A percentile compares a stretch with the other conserved stretches of the same genome.
phyloP scores from a whole-genome alignment of 176 grass and related monocot genomes.

The Oryza meridionalis region DNA sequence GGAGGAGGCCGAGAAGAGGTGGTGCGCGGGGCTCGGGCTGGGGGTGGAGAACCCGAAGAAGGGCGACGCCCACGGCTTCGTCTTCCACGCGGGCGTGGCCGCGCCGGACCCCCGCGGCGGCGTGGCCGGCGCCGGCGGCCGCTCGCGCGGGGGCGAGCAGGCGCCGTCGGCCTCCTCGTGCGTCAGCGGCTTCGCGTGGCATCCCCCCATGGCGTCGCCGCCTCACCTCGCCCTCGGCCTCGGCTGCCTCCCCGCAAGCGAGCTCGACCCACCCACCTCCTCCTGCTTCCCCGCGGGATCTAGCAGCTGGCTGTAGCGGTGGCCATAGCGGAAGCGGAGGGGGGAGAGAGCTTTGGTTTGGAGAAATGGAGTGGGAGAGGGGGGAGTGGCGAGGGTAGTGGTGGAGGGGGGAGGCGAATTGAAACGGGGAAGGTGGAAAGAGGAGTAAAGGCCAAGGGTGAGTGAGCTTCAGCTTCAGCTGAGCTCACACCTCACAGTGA shows the following conservation, averaged over 20 bases:
- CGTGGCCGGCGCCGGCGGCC: constrained; percentile 35
- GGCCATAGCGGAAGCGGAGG: constrained; percentile 37
- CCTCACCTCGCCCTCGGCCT: no score
- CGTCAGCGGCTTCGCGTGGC: constrained; percentile 59
- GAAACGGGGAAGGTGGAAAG: constrained; percentile 43
- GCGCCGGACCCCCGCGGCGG: constrained; percentile 1
- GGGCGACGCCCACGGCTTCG: constrained; percentile 47
- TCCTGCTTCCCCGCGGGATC: constrained; percentile 42
- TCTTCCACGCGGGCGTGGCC: constrained; percentile 1
- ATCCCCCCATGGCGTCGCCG: constrained; percentile 48
- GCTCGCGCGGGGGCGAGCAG: constrained; percentile 39
- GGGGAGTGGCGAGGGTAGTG: constrained; percentile 4
- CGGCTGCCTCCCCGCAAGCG: neutral
- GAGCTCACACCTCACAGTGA: neutral
- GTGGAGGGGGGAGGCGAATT: constrained; percentile 36
- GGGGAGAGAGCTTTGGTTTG: constrained; percentile 4
- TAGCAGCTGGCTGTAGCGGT: constrained; percentile 13
- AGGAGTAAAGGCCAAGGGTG: constrained; percentile 33
- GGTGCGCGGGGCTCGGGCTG: constrained; percentile 66
- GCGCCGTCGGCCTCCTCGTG: constrained; percentile 61
- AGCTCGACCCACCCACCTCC: constrained; percentile 29
- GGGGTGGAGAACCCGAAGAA: constrained; percentile 41
- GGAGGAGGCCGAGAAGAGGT: constrained; percentile 54
- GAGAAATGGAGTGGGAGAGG: neutral
- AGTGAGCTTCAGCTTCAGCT: neutral